Base-by-base conservation (phyloP, 2,329 filamentous ascomycete genomes). In the Pyrenochaeta sp. region DNA sequence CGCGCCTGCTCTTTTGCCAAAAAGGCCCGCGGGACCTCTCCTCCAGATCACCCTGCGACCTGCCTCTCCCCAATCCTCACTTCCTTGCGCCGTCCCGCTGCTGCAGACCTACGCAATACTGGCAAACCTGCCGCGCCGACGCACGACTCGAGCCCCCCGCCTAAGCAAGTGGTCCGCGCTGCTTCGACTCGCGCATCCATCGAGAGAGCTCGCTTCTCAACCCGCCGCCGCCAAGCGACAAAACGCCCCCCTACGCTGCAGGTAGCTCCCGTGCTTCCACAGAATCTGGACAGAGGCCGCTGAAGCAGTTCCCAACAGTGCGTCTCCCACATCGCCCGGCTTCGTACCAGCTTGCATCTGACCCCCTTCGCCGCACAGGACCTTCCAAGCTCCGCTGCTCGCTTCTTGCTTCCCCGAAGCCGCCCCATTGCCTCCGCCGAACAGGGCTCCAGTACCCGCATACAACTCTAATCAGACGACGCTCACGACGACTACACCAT, bases 401-500 rank as follows among this genome's bases (percentile, higher is more conserved):
- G 60, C 58, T 49, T 48, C 41, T 35, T 49, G 43, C 55, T 51
- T 48, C 39, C 56, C 61, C 57, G 58, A 59, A 54, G 54, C 59
- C 45, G 50, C 61, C 56, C 63, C 58, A 58, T 54, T 44, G 49
- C 56, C 36, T 54, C 54, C 56, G 56, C 63, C 61, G 57, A 58
- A 58, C 64, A 60, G 62, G 63, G 65, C 54, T 48, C 43, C 43
- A 56, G 45, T 55, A 58, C 56, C 59, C 61, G 47, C 56, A 47
- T 42, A 45, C 51, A 54, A 65, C 64, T 56, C 55, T 65, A 62
- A 63, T 59, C 64, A 58, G 58, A 64, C 65, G 49, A 64, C 60
- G 51, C 58, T 15, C 45, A 58, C 45, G 44, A 55, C 62, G 56
- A 46, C 58, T 53, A 30, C 57, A 56, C 61, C 51, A 89, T 86